These are phyloP conservation scores for Urochloa ruziziensis DNA, from an alignment of 176 grass and related monocot species.

Conservation along the genomic window DNA sequence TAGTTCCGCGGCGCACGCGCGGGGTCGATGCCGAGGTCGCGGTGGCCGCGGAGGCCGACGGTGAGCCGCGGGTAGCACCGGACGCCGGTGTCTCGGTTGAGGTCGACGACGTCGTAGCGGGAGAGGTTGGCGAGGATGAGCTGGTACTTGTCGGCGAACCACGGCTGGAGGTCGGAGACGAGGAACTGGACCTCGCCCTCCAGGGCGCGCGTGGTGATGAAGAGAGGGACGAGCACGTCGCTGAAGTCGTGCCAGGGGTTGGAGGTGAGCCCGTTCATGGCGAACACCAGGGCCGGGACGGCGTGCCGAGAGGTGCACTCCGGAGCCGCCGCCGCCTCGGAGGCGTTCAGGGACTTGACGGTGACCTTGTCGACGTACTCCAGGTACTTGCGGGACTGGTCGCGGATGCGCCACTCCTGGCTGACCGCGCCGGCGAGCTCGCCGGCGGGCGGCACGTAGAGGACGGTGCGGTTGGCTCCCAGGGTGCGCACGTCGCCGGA, in stretches of 20 bases:
- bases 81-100: constrained; percentile 41
- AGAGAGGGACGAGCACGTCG: constrained; percentile 69
- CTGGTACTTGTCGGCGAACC: constrained; percentile 65
- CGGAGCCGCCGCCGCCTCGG: constrained; percentile 41
- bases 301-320: constrained; percentile 44
- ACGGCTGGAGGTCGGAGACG: constrained; percentile 50
- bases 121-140: constrained; percentile 53
- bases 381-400: constrained; percentile 67
- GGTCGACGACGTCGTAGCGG: constrained; percentile 51
- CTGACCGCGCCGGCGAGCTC: background rate
- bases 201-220: constrained; percentile 44
- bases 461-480: constrained; percentile 40
- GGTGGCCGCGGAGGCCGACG: constrained; percentile 66
- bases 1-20: constrained; percentile 43
- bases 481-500: constrained; percentile 51
- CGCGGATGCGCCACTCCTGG: constrained; percentile 62
- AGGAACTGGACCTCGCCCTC: constrained; percentile 70
- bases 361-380: constrained; percentile 44
- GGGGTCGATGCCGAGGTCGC: constrained; percentile 64
- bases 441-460: constrained; percentile 30
- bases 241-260: constrained; percentile 78
- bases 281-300: constrained; percentile 55
- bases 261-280: constrained; percentile 66
- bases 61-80: constrained; percentile 59
- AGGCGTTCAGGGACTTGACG: constrained; percentile 35